These are phyloP conservation scores for Diaporthe citri DNA, from an alignment of 2,329 filamentous ascomycete genomes.

Conservation along the genomic window DNA sequence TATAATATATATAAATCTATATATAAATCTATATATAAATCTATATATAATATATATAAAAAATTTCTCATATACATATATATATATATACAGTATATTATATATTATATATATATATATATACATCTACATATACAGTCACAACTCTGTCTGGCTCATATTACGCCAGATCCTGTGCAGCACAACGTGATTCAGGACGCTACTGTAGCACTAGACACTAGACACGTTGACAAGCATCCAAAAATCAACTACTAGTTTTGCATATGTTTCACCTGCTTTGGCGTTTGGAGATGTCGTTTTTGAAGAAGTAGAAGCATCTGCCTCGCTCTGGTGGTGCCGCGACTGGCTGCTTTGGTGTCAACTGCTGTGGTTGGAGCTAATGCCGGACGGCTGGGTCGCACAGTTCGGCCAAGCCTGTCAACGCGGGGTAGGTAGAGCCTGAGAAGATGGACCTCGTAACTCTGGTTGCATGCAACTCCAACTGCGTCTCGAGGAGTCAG, in stretches of 20 bases:
- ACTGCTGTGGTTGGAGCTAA: constrained; percentile 11
- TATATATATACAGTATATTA: too few species aligned
- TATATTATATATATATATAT: too few species aligned
- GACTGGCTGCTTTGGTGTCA: background rate
- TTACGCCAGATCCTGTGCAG: background rate
- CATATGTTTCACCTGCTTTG: background rate
- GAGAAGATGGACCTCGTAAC: background rate
- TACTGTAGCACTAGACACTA: background rate
- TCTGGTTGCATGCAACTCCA: background rate
- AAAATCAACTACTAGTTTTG: background rate
- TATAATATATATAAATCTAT: too few species aligned
- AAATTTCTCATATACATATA: too few species aligned
- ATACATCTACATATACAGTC: too few species aligned
- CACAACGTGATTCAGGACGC: background rate
- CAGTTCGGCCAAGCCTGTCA: background rate
- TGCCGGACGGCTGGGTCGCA: background rate
- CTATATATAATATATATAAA: too few species aligned
- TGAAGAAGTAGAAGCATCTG: background rate
- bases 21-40: too few species aligned
- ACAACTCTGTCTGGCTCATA: too few species aligned
- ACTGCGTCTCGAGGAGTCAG: background rate
- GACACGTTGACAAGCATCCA: background rate
- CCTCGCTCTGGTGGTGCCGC: background rate
- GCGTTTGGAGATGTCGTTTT: background rate
- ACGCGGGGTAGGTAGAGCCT: background rate